These are phyloP conservation scores for Quambalaria eucalypti DNA, from an alignment of 1,284 basidiomycete genomes.

Conservation along the genomic window DNA sequence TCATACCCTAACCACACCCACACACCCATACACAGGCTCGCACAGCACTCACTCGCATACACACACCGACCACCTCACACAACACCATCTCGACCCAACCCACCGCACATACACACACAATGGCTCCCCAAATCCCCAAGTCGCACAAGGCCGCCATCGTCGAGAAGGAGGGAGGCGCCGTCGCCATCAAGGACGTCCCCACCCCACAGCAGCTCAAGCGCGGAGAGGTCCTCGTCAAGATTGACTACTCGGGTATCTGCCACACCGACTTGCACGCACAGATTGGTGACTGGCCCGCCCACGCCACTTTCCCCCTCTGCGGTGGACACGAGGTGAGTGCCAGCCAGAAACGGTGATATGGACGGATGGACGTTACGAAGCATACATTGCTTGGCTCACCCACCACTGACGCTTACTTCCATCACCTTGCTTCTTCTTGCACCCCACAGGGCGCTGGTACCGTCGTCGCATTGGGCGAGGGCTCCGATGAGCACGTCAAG, in stretches of 20 bases:
- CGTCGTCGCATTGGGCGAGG: slow-evolving; percentile 66
- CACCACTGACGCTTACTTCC: no score
- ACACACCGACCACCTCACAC: not conserved
- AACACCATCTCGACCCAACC: not conserved
- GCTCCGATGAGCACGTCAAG: slow-evolving; percentile 56
- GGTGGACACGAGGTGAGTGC: slow-evolving; percentile 83
- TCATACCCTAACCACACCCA: no score
- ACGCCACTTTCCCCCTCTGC: slow-evolving; percentile 62
- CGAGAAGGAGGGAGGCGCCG: slow-evolving; percentile 28
- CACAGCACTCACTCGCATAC: no score
- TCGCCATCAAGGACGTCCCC: slow-evolving; percentile 23
- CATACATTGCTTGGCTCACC: no score
- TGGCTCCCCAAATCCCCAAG: slow-evolving; percentile 9
- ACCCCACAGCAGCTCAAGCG: slow-evolving; percentile 63
- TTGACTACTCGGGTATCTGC: slow-evolving; percentile 48
- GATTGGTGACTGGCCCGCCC: slow-evolving; percentile 43
- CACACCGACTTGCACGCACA: slow-evolving; percentile 33
- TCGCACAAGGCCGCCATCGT: slow-evolving; percentile 28
- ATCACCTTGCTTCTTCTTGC: no score
- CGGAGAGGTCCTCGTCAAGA: slow-evolving; percentile 71
- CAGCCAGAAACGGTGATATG: no score
- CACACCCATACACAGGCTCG: no score
- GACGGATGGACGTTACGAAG: no score
- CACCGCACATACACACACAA: not conserved
- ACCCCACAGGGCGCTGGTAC: slow-evolving; percentile 54